These are phyloP conservation scores for Acmispon strigosus DNA, from an alignment of 306 rosid species.

Conservation along the genomic window DNA sequence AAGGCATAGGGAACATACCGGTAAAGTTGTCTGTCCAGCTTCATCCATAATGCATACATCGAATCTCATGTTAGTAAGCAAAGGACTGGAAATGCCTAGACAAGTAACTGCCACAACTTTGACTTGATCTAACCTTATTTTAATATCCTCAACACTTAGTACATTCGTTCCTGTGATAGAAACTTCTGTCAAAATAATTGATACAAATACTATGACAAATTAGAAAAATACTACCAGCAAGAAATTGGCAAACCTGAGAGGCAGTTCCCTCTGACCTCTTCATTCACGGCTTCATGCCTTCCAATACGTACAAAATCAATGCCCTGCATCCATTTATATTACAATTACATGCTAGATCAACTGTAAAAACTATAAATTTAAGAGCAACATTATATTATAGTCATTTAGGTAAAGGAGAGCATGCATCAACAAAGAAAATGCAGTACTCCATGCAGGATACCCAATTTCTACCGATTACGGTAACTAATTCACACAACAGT, in stretches of 20 bases:
- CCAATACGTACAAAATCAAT: constrained; percentile 89
- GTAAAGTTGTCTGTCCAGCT: constrained; percentile 97
- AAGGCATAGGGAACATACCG: constrained; percentile 48
- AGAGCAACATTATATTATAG: neutral
- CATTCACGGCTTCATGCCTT: constrained; percentile 73
- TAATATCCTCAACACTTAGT: constrained; percentile 61
- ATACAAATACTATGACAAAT: constrained; percentile 11
- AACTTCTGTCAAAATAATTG: constrained; percentile 19
- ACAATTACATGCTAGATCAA: constrained; percentile 8
- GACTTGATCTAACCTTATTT: constrained; percentile 64
- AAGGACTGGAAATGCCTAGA: constrained; percentile 75
- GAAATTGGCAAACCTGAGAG: constrained; percentile 60
- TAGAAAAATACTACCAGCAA: neutral
- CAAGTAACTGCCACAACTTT: constrained; percentile 94
- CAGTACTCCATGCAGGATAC: neutral
- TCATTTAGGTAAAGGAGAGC: neutral
- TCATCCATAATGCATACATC: constrained; percentile 99
- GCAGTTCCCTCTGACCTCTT: constrained; percentile 71
- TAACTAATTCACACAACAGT: no score
- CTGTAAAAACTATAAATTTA: neutral
- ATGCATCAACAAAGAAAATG: neutral
- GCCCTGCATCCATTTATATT: constrained; percentile 43
- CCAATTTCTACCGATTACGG: no score
- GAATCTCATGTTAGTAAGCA: constrained; percentile 68
- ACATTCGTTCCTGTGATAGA: constrained; percentile 42